Evolutionary conservation across 2,329 filamentous ascomycete species (phyloP).

Genomic region (Hypoxylon sp.): DNA sequence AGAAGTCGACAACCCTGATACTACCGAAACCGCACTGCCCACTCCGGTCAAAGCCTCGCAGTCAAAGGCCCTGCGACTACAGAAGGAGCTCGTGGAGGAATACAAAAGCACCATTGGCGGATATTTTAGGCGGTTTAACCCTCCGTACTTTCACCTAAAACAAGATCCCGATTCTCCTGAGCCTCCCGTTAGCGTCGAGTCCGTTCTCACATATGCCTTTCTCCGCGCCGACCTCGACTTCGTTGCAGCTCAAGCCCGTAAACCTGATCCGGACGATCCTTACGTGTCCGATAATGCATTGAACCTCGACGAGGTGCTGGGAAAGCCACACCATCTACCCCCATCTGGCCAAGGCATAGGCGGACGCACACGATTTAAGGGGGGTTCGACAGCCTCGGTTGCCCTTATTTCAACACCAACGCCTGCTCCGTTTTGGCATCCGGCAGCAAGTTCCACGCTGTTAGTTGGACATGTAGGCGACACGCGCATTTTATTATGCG

Average conservation of each 20-base stretch:
- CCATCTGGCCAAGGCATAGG: slow-evolving; percentile 77
- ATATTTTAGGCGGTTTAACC: slow-evolving; percentile 93
- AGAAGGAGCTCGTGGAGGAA: slow-evolving; percentile 78
- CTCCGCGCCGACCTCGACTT: slow-evolving; percentile 96
- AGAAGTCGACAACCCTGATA: slow-evolving; percentile 56
- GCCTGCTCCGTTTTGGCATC: slow-evolving; percentile 95
- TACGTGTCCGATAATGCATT: slow-evolving; percentile 81
- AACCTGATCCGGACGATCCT: slow-evolving; percentile 80
- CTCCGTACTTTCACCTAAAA: slow-evolving; percentile 76
- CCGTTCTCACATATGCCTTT: slow-evolving; percentile 91
- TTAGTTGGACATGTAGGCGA: slow-evolving; percentile 94
- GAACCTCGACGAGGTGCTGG: slow-evolving; percentile 88
- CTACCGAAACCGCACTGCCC: slow-evolving; percentile 59
- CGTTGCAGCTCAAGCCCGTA: slow-evolving; percentile 87
- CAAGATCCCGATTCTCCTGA: slow-evolving; percentile 55
- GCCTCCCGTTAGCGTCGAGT: slow-evolving; percentile 74
- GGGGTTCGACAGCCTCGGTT: slow-evolving; percentile 92
- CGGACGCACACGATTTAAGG: slow-evolving; percentile 84
- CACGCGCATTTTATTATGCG: slow-evolving; percentile 90
- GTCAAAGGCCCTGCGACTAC: slow-evolving; percentile 75
- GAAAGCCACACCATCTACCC: slow-evolving; percentile 67
- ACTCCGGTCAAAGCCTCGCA: slow-evolving; percentile 67
- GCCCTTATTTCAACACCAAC: slow-evolving; percentile 94
- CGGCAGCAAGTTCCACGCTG: slow-evolving; percentile 84
- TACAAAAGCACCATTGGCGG: slow-evolving; percentile 92